Base-by-base conservation (phyloP, 2,329 filamentous ascomycete species). In the Fusarium albosuccineum region DNA sequence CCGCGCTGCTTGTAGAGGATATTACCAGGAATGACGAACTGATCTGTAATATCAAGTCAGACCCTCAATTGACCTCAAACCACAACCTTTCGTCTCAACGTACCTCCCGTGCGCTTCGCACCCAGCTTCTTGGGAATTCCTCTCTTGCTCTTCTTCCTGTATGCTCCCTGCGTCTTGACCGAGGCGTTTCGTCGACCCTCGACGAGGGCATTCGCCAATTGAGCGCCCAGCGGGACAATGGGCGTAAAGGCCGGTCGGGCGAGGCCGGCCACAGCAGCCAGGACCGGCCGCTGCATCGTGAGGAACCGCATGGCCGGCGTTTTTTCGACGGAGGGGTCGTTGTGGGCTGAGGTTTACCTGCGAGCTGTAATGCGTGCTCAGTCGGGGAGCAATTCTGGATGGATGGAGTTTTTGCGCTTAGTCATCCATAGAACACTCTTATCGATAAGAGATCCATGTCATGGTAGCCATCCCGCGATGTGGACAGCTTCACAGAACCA, bases 1-100 rank as follows among this genome's bases (percentile, higher is more conserved):
- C 96, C 96, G 74, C 95, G 91, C 81, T 99, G 96, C 78, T 93
- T 94, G 87, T 96, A 99, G 81, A 99, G 92, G 80, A 99, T 99
- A 83, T 97, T 98, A 56, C 96, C 96, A 5, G 94, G 92, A 60
- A 97, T 91, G 36, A 99, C 96, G 79, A 91, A 97, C 83, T 97
- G 92, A 77, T 95, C 92, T 94, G 75, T 42, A 14, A n/a, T n/a
- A 48, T 42, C 34, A 37, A 44, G 66, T 73, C 60, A 72, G 68
- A 48, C 16, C 17, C 60, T 44, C 34, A 30, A 48, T 54, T 49
- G 17, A 3, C 39, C 50, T 39, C 42, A 13, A 37, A 14, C 8
- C 27, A 13, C 10, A 6, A 16, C 41, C 30, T 27, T 8, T 22
- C 10, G 10, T 46, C 36, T 34, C 29, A n/a, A 82, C 87, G 42